Conservation (phyloP, 2,329 filamentous ascomycete species). For the Fusarium tuaranense region DNA sequence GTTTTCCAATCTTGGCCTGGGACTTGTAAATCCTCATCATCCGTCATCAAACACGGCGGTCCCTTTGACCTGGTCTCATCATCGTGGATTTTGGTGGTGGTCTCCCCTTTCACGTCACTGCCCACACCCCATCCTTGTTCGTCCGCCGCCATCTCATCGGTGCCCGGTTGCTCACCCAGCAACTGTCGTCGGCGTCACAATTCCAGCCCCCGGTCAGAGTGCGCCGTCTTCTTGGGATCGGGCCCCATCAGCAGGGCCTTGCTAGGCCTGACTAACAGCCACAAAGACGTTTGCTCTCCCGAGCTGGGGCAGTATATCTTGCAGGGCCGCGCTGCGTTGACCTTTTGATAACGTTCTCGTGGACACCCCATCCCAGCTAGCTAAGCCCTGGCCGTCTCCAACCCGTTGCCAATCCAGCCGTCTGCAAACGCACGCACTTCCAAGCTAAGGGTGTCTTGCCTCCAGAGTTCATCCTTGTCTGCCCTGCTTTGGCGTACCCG, state of each 20-base stretch:
- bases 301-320: slow-evolving; percentile 42
- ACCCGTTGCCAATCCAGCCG: slow-evolving; percentile 36
- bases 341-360: slow-evolving; percentile 35
- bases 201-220: slow-evolving; percentile 25
- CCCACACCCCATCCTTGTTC: slow-evolving; percentile 14
- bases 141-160: slow-evolving; percentile 24
- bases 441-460: slow-evolving; percentile 33
- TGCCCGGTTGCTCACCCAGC: slow-evolving; percentile 16
- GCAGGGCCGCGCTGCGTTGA: slow-evolving; percentile 40
- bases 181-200: slow-evolving; percentile 18
- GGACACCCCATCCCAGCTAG: slow-evolving; percentile 41
- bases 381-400: slow-evolving; percentile 39
- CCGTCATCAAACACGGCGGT: slow-evolving; percentile 17
- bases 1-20: slow-evolving; percentile 28
- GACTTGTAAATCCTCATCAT: slow-evolving; percentile 28
- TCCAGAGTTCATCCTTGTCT: slow-evolving; percentile 35
- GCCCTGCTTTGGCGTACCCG: slow-evolving; percentile 20
- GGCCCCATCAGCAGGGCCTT: slow-evolving; percentile 22
- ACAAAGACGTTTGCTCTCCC: slow-evolving; percentile 19
- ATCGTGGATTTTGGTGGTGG: slow-evolving; percentile 4
- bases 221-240: slow-evolving; percentile 35
- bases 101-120: slow-evolving; percentile 17
- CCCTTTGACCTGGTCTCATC: slow-evolving; percentile 11
- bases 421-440: slow-evolving; percentile 28
- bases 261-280: slow-evolving; percentile 36